Evolutionary conservation across 768 basidiomycete genomes (phyloP).

Genomic region (Serendipita indica): DNA sequence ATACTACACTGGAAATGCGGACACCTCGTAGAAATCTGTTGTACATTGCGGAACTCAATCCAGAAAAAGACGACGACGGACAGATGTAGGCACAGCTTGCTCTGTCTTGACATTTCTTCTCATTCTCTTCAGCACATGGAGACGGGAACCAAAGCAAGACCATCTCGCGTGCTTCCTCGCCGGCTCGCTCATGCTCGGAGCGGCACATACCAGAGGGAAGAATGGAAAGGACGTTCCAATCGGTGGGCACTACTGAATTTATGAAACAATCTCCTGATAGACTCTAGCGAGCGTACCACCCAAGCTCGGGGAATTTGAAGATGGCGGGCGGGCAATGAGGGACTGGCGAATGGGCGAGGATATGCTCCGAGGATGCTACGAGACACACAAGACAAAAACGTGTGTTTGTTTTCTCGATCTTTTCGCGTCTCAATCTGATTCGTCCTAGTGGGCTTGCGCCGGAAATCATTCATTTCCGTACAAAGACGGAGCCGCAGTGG

Average conservation of each 20-base stretch:
- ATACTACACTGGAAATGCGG: constrained; percentile 53
- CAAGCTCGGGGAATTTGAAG: background rate
- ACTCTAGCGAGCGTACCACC: background rate
- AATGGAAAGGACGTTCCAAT: background rate
- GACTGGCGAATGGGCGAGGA: constrained; percentile 75
- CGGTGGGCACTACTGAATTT: background rate
- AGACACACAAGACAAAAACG: constrained; percentile 73
- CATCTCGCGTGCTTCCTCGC: constrained; percentile 92
- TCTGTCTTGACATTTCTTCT: background rate
- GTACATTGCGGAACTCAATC: constrained; percentile 73
- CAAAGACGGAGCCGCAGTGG: constrained; percentile 33
- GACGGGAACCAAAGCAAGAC: constrained; percentile 76
- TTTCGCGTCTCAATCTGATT: background rate
- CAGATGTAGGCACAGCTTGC: constrained; percentile 19
- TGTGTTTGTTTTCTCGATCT: constrained; percentile 25
- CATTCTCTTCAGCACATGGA: constrained; percentile 41
- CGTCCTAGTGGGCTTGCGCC: constrained; percentile 62
- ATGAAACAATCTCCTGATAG: background rate
- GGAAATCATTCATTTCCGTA: constrained; percentile 78
- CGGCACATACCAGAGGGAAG: constrained; percentile 28
- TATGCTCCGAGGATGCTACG: constrained; percentile 79
- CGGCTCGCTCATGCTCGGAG: constrained; percentile 82
- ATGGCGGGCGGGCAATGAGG: constrained; percentile 27
- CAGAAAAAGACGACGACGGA: constrained; percentile 29
- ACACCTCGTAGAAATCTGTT: constrained; percentile 44